These are phyloP conservation scores for Cephalotrichum gorgonifer DNA, from an alignment of 2,329 filamentous ascomycete genomes.

Conservation along the genomic window DNA sequence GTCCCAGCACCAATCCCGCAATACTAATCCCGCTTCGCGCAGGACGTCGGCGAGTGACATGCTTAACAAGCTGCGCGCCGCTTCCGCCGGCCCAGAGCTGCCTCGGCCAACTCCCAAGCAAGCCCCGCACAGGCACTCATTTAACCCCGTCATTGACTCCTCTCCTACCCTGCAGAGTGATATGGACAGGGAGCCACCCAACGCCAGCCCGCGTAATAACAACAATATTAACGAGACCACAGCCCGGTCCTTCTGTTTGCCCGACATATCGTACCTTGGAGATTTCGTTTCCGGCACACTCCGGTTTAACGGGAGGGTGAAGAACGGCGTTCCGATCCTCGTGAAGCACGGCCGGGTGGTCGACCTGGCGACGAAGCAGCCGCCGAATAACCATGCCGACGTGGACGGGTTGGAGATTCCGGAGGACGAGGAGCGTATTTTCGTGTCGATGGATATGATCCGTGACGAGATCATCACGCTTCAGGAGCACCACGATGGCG, in stretches of 20 bases:
- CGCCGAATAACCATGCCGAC: constrained; percentile 30
- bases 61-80: constrained; percentile 4
- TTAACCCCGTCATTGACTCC: neutral
- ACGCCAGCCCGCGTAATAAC: constrained; percentile 21
- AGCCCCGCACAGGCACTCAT: neutral
- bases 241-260: constrained; percentile 42
- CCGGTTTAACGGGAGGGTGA: constrained; percentile 37
- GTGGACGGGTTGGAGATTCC: constrained; percentile 40
- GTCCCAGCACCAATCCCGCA: constrained; percentile 12
- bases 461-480: constrained; percentile 45
- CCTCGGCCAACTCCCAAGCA: neutral
- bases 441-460: constrained; percentile 53
- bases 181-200: constrained; percentile 5
- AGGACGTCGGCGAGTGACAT: constrained; percentile 8
- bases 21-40: constrained; percentile 1
- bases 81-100: neutral
- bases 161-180: neutral
- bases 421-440: constrained; percentile 45
- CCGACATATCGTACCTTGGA: constrained; percentile 42
- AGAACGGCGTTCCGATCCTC: constrained; percentile 44
- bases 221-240: constrained; percentile 27
- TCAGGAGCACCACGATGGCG: constrained; percentile 44
- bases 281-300: constrained; percentile 47
- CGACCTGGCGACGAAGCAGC: constrained; percentile 25
- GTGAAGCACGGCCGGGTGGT: constrained; percentile 43